Evolutionary conservation across 805 yeast genomes (phyloP).

Genomic region (Huiozyma sinensis): DNA sequence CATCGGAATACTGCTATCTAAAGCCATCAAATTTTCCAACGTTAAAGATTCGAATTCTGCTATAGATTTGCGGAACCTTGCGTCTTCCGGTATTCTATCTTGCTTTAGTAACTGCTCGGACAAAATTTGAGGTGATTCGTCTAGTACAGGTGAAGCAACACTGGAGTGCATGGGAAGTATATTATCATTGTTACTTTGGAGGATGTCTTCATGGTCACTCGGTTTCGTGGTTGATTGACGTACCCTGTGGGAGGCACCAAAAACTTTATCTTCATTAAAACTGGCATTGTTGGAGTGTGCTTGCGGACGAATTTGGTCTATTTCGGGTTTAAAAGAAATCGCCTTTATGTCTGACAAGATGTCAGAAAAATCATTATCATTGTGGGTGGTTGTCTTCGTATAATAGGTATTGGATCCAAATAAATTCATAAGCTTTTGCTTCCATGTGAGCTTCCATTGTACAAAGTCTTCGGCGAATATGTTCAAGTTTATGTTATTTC

Average conservation of each 20-base stretch:
- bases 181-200: too few relatives aligned
- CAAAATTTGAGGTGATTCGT: background rate
- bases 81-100: too few relatives aligned
- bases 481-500: slow-evolving; percentile 12
- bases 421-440: slow-evolving; percentile 7
- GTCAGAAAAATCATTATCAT: too few relatives aligned
- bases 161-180: too few relatives aligned
- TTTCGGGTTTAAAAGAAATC: background rate
- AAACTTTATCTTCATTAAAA: too few relatives aligned
- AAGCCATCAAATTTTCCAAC: slow-evolving; percentile 17
- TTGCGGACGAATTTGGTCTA: too few relatives aligned
- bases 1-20: slow-evolving; percentile 17
- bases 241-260: too few relatives aligned
- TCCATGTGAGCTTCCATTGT: slow-evolving; percentile 23
- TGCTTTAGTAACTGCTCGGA: too few relatives aligned
- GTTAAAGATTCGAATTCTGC: slow-evolving; percentile 16
- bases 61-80: slow-evolving; percentile 6
- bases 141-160: background rate
- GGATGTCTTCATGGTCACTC: too few relatives aligned
- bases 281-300: too few relatives aligned
- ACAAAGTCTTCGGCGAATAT: slow-evolving; percentile 15
- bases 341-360: too few relatives aligned
- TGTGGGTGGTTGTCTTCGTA: background rate
- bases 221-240: too few relatives aligned
- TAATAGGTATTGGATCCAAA: background rate